Percentiles rank a stretch among this genome's conserved stretches.
These are phyloP conservation scores for Melanopsichium pennsylvanicum DNA, from an alignment of 1,284 basidiomycete genomes.

Conservation along the genomic window DNA sequence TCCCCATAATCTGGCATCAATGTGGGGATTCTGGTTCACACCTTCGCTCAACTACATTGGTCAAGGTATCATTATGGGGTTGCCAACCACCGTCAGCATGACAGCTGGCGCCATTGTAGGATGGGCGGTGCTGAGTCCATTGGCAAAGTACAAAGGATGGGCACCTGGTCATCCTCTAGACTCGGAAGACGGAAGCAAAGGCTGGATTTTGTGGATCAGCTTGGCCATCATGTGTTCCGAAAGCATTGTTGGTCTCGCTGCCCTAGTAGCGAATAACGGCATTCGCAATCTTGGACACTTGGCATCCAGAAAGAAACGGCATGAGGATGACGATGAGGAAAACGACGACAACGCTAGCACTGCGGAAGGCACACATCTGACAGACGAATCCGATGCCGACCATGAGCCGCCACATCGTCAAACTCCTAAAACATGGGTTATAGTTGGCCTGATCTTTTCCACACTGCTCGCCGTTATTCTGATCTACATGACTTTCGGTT, in stretches of 20 bases:
- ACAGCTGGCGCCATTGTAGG: slow-evolving; percentile 93
- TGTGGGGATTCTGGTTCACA: slow-evolving; percentile 95
- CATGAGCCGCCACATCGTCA: slow-evolving; percentile 80
- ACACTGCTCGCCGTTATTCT: slow-evolving; percentile 77
- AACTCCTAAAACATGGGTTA: slow-evolving; percentile 81
- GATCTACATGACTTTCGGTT: slow-evolving; percentile 86
- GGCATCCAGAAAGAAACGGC: slow-evolving; percentile 10
- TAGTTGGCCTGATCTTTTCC: slow-evolving; percentile 75
- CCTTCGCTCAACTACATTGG: slow-evolving; percentile 76
- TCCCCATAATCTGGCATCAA: slow-evolving; percentile 73
- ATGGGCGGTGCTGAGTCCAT: slow-evolving; percentile 88
- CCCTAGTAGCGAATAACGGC: slow-evolving; percentile 36
- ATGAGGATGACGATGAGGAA: slow-evolving; percentile 54
- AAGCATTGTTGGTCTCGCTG: slow-evolving; percentile 72
- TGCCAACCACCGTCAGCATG: slow-evolving; percentile 92
- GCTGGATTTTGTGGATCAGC: slow-evolving; percentile 79
- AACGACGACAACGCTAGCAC: slow-evolving; percentile 50
- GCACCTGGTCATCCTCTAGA: slow-evolving; percentile 41
- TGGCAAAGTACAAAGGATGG: slow-evolving; percentile 73
- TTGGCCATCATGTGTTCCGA: slow-evolving; percentile 93
- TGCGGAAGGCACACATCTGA: slow-evolving; percentile 19
- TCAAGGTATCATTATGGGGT: slow-evolving; percentile 94
- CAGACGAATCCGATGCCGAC: slow-evolving; percentile 73
- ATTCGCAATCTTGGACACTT: slow-evolving; percentile 25
- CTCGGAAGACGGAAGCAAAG: slow-evolving; percentile 38